These are phyloP conservation scores for Lipomyces orientalis DNA, from an alignment of 805 yeast species.

Conservation along the genomic window DNA sequence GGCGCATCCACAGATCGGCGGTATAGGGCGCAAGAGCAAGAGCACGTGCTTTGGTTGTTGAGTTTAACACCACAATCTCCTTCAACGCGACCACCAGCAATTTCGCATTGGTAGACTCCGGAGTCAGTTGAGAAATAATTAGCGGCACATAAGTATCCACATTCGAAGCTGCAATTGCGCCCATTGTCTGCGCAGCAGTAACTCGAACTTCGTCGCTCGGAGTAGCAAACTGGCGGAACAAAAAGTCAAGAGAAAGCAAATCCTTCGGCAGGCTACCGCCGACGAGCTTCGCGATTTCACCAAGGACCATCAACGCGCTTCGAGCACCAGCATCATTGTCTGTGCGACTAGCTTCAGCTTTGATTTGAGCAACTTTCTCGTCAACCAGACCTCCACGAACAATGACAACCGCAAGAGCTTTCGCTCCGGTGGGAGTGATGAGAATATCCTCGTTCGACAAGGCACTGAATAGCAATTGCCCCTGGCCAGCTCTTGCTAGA, in stretches of 20 bases:
- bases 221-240: conserved; percentile 47
- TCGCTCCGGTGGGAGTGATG: conserved; percentile 12
- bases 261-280: conserved; percentile 10
- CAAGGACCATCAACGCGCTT: conserved; percentile 27
- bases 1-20: conserved; percentile 37
- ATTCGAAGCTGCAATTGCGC: conserved; percentile 54
- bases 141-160: conserved; percentile 48
- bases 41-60: not conserved
- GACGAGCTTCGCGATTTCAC: conserved; percentile 27
- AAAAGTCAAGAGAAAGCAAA: conserved; percentile 41
- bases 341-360: conserved; percentile 2
- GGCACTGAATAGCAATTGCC: conserved; percentile 2
- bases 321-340: conserved; percentile 2
- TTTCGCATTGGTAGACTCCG: conserved; percentile 37
- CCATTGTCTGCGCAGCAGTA: conserved; percentile 61
- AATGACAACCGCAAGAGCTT: conserved; percentile 28
- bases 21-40: conserved; percentile 26
- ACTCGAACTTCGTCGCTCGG: conserved; percentile 48
- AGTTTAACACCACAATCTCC: conserved; percentile 38
- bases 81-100: conserved; percentile 46
- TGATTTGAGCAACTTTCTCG: conserved; percentile 10
- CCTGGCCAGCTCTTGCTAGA: conserved; percentile 19
- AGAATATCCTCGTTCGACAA: conserved; percentile 38
- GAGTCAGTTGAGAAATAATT: conserved; percentile 46
- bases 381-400: conserved; percentile 22